A percentile compares a stretch with the other conserved stretches of the same genome.
Evolutionary conservation across 352 stramenopile genomes (phyloP).

Genomic region (Halophytophthora batemanensis): DNA sequence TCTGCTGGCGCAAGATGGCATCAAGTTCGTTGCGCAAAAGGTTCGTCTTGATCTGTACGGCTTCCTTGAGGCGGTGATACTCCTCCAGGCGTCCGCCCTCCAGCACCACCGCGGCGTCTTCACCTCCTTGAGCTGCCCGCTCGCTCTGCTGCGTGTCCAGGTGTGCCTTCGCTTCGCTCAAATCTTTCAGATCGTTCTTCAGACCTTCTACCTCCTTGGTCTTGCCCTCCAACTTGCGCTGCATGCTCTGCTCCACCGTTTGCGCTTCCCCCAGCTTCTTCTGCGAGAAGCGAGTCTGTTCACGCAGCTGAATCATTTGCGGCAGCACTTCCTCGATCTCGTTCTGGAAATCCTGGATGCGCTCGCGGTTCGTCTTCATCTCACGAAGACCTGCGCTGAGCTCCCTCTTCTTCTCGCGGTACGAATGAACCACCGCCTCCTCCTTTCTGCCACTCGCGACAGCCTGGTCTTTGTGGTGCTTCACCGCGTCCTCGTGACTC

Average conservation of each 20-base stretch:
- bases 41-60: constrained; percentile 66
- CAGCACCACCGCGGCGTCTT: constrained; percentile 52
- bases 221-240: constrained; percentile 84
- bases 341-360: constrained; percentile 75
- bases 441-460: constrained; percentile 47
- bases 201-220: constrained; percentile 80
- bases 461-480: constrained; percentile 42
- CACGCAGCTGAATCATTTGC: constrained; percentile 79
- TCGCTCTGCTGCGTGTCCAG: constrained; percentile 45
- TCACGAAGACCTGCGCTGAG: constrained; percentile 50
- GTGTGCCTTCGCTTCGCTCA: constrained; percentile 55
- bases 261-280: constrained; percentile 66
- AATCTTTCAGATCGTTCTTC: constrained; percentile 58
- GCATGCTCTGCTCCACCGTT: constrained; percentile 43
- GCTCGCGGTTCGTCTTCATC: constrained; percentile 55
- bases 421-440: constrained; percentile 32
- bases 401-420: constrained; percentile 78
- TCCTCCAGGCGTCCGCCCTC: constrained; percentile 67
- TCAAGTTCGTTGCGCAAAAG: constrained; percentile 67
- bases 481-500: constrained; percentile 76
- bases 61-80: constrained; percentile 84
- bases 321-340: constrained; percentile 84
- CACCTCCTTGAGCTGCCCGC: constrained; percentile 29
- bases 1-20: constrained; percentile 63
- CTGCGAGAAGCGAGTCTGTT: constrained; percentile 83